Conservation (phyloP, 345 rosid species). For the Melastoma malabathricum region DNA sequence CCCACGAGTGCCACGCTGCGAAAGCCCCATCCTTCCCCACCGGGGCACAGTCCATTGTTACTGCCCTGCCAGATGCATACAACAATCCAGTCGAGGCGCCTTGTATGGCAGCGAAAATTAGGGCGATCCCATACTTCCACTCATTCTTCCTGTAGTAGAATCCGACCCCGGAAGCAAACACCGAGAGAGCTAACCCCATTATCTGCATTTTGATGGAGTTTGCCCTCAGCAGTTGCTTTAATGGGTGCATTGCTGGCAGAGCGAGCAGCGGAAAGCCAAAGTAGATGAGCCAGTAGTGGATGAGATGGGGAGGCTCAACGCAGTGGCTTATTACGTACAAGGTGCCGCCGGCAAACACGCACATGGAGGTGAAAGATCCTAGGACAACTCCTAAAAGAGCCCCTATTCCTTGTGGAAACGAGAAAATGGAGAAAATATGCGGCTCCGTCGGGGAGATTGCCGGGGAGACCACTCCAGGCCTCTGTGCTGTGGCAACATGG, state of each 20-base stretch:
- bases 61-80: conserved; percentile 9
- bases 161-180: conserved; percentile 8
- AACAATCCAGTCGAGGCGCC: conserved; percentile 7
- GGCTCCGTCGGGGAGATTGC: neutral
- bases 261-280: conserved; percentile 10
- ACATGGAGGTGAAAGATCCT: conserved; percentile 8
- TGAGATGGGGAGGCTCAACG: conserved; percentile 4
- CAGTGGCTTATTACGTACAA: conserved; percentile 12
- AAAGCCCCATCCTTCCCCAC: conserved; percentile 13
- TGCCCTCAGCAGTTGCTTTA: conserved; percentile 7
- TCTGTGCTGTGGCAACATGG: conserved; percentile 11
- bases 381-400: conserved; percentile 4
- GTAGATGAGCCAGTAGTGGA: conserved; percentile 10
- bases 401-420: conserved; percentile 10
- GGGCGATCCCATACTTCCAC: conserved; percentile 2
- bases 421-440: conserved; percentile 4
- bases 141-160: conserved; percentile 8
- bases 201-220: conserved; percentile 12
- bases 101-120: conserved; percentile 10
- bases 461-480: conserved; percentile 9
- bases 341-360: conserved; percentile 10
- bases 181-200: conserved; percentile 8
- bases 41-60: conserved; percentile 12
- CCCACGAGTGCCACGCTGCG: conserved; percentile 14
- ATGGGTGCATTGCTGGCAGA: conserved; percentile 11